Evolutionary conservation across 1,139 yeast species (phyloP).

Genomic region (Pichia sp.): DNA sequence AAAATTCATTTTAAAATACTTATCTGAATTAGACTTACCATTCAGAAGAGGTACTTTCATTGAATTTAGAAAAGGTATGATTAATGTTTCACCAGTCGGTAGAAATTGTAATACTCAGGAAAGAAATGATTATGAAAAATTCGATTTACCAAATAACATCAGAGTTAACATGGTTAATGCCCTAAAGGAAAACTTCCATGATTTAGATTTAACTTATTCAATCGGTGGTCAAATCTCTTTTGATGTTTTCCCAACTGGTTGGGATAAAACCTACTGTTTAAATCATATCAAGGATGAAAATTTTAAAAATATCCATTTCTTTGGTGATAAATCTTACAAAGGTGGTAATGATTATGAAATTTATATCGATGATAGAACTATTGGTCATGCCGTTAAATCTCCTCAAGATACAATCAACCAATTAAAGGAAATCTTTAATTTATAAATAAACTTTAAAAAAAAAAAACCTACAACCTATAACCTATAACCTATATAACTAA

Average conservation of each 20-base stretch:
- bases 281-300: conserved; percentile 84
- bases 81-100: conserved; percentile 95
- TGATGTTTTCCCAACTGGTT: conserved; percentile 99
- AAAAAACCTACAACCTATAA: neutral
- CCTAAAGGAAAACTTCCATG: conserved; percentile 73
- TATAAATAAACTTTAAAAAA: conserved; percentile 18
- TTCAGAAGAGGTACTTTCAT: conserved; percentile 94
- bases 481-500: conserved; percentile 23
- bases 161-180: conserved; percentile 82
- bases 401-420: conserved; percentile 86
- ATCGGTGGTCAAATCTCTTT: conserved; percentile 99
- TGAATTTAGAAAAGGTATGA: conserved; percentile 99
- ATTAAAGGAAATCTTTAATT: conserved; percentile 69
- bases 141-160: conserved; percentile 69
- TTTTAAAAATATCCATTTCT: conserved; percentile 87
- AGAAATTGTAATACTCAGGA: conserved; percentile 94
- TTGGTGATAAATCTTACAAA: conserved; percentile 94
- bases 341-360: conserved; percentile 99
- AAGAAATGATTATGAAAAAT: conserved; percentile 86
- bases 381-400: conserved; percentile 85
- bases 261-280: conserved; percentile 98
- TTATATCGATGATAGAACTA: conserved; percentile 82
- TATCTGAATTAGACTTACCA: conserved; percentile 84
- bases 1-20: conserved; percentile 76
- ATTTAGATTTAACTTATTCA: conserved; percentile 84